Conservation (phyloP, 176 grass and related monocot genomes). For the Paspalum notatum region DNA sequence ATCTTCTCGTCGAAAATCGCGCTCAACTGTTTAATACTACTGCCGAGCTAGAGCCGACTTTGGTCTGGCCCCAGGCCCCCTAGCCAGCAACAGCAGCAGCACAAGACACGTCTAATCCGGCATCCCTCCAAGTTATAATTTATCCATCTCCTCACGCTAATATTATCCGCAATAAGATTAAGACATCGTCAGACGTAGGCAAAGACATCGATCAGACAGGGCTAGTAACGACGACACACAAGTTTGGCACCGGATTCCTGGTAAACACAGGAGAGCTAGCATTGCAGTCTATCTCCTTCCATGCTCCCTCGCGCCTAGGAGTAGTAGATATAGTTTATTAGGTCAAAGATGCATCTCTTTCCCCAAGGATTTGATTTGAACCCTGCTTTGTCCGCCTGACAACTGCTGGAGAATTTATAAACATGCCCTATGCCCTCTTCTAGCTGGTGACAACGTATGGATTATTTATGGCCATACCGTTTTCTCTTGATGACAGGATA, state of each 20-base stretch:
- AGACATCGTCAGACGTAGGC: neutral
- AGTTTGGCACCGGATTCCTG: constrained; percentile 24
- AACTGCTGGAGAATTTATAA: neutral
- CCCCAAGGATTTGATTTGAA: constrained; percentile 27
- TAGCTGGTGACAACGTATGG: neutral
- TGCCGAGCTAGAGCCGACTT: no score
- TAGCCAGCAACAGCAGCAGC: neutral
- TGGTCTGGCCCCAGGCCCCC: neutral
- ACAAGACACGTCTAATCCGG: neutral
- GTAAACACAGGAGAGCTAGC: neutral
- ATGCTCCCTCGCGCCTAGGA: neutral
- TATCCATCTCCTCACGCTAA: no score
- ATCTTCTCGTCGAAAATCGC: no score
- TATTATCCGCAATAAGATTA: neutral
- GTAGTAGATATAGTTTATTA: neutral
- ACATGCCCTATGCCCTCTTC: neutral
- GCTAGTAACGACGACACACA: neutral
- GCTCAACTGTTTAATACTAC: no score
- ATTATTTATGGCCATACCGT: neutral
- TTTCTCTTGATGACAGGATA: no score
- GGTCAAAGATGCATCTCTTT: constrained; percentile 27
- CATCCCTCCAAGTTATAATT: neutral
- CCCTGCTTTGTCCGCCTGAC: neutral
- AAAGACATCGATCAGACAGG: neutral
- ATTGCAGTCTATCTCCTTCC: neutral